phyloP scores from a whole-genome alignment of 176 grass and related monocot genomes.

The Melocanna baccifera region DNA sequence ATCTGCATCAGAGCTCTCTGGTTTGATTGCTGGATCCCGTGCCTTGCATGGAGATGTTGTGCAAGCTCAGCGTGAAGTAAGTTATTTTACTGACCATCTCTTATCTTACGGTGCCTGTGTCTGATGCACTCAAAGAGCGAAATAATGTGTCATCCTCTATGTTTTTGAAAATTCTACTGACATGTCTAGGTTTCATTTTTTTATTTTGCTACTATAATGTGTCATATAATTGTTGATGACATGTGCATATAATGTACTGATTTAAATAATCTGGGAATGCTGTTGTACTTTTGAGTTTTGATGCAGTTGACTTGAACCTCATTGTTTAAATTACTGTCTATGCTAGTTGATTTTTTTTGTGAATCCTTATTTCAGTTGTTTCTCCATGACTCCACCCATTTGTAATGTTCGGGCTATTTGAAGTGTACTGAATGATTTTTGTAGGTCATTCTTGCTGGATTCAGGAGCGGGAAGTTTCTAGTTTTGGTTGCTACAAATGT shows the following conservation, averaged over 20 bases:
- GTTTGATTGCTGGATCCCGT: constrained; percentile 71
- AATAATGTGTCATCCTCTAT: neutral
- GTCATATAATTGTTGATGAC: neutral
- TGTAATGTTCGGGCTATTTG: neutral
- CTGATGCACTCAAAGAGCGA: neutral
- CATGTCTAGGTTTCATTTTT: neutral
- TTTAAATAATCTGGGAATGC: neutral
- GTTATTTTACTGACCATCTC: neutral
- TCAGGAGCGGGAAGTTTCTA: constrained; percentile 80
- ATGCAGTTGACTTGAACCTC: neutral
- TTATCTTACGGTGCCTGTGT: neutral
- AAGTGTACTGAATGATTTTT: constrained; percentile 26
- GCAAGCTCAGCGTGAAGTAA: constrained; percentile 94
- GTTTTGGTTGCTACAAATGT: constrained; percentile 98
- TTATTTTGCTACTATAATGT: neutral
- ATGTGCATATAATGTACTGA: neutral
- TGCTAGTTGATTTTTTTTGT: neutral
- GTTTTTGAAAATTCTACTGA: neutral
- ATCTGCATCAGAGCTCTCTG: constrained; percentile 63
- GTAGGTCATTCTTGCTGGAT: constrained; percentile 90
- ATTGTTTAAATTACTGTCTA: neutral
- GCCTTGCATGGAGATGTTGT: constrained; percentile 93
- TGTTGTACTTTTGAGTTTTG: neutral
- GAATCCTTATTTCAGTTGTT: neutral
- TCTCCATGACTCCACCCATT: neutral